Evolutionary conservation across 1,139 yeast genomes (phyloP).

Genomic region (Sugiyamaella castrensis): DNA sequence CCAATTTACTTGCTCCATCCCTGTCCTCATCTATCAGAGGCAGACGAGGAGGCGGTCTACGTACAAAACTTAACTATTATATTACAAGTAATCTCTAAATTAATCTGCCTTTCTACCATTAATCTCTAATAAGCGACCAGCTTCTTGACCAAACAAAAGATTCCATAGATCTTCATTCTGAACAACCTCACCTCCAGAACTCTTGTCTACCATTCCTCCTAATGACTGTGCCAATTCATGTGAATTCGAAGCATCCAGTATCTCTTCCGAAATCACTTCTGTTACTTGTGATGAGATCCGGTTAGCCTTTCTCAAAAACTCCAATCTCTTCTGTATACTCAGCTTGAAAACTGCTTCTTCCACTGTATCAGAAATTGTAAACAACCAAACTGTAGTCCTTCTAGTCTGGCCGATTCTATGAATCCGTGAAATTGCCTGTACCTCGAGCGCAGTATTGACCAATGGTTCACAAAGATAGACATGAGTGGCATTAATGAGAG

Average conservation of each 20-base stretch:
- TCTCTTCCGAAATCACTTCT: constrained; percentile 19
- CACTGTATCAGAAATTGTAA: constrained; percentile 78
- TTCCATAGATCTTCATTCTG: constrained; percentile 25
- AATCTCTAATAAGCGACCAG: too few relatives aligned
- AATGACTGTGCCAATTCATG: constrained; percentile 42
- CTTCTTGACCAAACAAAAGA: constrained; percentile 19
- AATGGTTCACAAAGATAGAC: constrained; percentile 88
- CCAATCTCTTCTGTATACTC: constrained; percentile 34
- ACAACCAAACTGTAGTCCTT: constrained; percentile 87
- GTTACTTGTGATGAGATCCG: constrained; percentile 10
- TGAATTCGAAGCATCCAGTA: constrained; percentile 33
- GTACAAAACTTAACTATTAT: too few relatives aligned
- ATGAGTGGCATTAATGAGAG: constrained; percentile 86
- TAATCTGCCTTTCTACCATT: too few relatives aligned
- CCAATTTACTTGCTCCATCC: background rate
- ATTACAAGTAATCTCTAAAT: too few relatives aligned
- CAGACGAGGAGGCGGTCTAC: too few relatives aligned
- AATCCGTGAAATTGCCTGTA: constrained; percentile 88
- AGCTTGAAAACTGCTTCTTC: constrained; percentile 72
- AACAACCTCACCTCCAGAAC: constrained; percentile 33
- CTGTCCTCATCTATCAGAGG: background rate
- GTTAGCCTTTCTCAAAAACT: constrained; percentile 18
- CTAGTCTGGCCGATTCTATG: constrained; percentile 87
- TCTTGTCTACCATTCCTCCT: constrained; percentile 40
- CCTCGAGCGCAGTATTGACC: constrained; percentile 80